A percentile compares a stretch with the other conserved stretches of the same genome.
These are phyloP conservation scores for Thalassia testudinum DNA, from an alignment of 116 monocot genomes.

Conservation along the genomic window DNA sequence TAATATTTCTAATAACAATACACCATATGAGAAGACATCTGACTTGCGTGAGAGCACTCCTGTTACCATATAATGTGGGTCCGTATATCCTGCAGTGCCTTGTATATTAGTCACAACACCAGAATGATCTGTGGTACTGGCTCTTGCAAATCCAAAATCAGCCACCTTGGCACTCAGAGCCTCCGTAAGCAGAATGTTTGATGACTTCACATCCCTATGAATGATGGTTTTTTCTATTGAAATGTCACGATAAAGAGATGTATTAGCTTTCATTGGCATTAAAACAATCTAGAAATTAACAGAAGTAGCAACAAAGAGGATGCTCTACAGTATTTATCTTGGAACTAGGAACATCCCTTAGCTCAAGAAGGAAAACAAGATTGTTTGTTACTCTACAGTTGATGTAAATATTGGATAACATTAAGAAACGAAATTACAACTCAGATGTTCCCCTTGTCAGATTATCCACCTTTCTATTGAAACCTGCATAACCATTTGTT, in stretches of 20 bases:
- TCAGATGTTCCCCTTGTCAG: too few species aligned
- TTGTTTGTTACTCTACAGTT: too few species aligned
- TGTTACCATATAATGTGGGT: conserved; percentile 70
- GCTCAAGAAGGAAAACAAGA: too few species aligned
- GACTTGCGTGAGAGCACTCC: conserved; percentile 69
- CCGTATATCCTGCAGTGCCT: conserved; percentile 62
- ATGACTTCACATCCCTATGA: conserved; percentile 81
- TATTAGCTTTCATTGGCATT: too few species aligned
- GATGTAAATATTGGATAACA: too few species aligned
- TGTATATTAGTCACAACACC: conserved; percentile 59
- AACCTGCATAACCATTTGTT: too few species aligned
- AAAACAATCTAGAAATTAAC: too few species aligned
- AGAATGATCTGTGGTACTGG: conserved; percentile 47
- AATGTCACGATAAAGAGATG: background rate
- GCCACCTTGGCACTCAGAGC: conserved; percentile 67
- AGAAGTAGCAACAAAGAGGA: too few species aligned
- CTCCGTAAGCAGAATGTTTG: conserved; percentile 60
- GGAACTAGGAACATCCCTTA: too few species aligned
- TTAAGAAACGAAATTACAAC: too few species aligned
- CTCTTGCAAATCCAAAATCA: conserved; percentile 77
- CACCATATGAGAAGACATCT: conserved; percentile 83
- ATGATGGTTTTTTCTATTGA: conserved; percentile 69
- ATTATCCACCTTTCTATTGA: too few species aligned
- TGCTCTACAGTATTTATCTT: too few species aligned
- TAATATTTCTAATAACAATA: conserved; percentile 73